Evolutionary conservation across 176 grass and related monocot species (phyloP).

Genomic region (Avena sativa): DNA sequence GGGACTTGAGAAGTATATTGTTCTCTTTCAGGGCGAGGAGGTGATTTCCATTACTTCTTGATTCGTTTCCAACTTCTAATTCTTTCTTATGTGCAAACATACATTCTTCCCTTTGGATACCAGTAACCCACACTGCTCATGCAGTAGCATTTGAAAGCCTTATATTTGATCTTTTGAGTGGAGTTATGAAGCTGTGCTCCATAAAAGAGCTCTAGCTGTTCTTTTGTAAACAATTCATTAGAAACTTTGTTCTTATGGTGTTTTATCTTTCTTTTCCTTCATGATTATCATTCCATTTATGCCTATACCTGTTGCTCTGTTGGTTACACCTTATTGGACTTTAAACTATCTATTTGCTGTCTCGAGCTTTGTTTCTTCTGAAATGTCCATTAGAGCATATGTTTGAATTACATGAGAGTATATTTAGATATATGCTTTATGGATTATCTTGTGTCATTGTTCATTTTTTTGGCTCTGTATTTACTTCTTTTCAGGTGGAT

Average conservation of each 20-base stretch:
- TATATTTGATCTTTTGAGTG: not conserved
- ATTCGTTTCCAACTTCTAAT: constrained; percentile 29
- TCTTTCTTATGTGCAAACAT: not conserved
- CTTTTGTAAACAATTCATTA: constrained; percentile 19
- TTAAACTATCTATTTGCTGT: not conserved
- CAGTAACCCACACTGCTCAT: not conserved
- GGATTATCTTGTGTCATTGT: constrained; percentile 12
- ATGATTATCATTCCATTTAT: constrained; percentile 13
- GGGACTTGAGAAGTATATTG: constrained; percentile 79
- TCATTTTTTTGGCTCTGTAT: not conserved
- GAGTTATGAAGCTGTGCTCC: constrained; percentile 5
- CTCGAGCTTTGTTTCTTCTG: not conserved
- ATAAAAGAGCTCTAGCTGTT: not conserved
- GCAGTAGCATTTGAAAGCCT: constrained; percentile 18
- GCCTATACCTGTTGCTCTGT: not conserved
- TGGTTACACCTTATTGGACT: not conserved
- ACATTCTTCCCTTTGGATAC: constrained; percentile 13
- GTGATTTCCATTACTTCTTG: constrained; percentile 48
- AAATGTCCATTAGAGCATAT: constrained; percentile 17
- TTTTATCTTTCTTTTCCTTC: not conserved
- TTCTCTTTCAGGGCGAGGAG: constrained; percentile 95
- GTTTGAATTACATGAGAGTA: not conserved
- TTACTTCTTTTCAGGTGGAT: constrained; percentile 74
- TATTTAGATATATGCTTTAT: not conserved
- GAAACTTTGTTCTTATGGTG: not conserved